A percentile compares a stretch with the other conserved stretches of the same genome.
phyloP scores from a whole-genome alignment of 1,139 yeast species.

The Spencermartinsiella ligniputridi region DNA sequence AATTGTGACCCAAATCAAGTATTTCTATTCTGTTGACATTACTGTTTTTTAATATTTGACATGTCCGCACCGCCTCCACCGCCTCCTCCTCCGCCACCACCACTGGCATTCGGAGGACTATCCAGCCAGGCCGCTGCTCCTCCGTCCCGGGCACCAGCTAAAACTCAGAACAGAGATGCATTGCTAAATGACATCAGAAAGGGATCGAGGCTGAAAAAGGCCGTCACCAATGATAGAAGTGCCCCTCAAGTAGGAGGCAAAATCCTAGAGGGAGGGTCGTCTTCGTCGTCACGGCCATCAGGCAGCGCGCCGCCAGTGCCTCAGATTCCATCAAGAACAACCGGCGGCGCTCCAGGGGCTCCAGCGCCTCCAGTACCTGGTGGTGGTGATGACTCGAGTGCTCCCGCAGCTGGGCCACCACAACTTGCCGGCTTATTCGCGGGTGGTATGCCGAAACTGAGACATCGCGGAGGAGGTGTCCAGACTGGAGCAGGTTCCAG shows the following conservation, averaged over 20 bases:
- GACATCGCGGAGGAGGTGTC: constrained; percentile 49
- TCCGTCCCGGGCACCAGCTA: constrained; percentile 22
- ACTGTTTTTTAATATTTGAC: too few relatives aligned
- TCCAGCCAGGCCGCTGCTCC: constrained; percentile 20
- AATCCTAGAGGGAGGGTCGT: constrained; percentile 21
- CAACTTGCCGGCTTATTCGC: constrained; percentile 77
- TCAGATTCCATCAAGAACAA: constrained; percentile 4
- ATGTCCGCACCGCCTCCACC: constrained; percentile 32
- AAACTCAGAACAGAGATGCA: constrained; percentile 52
- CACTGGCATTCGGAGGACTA: constrained; percentile 29
- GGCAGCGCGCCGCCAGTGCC: constrained; percentile 15
- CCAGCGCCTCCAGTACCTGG: constrained; percentile 15
- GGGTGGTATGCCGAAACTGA: constrained; percentile 79
- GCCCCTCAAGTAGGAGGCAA: constrained; percentile 48
- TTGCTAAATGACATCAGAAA: constrained; percentile 81
- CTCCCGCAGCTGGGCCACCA: constrained; percentile 37
- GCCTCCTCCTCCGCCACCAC: constrained; percentile 33
- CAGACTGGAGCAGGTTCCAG: constrained; percentile 36
- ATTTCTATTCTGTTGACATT: too few relatives aligned
- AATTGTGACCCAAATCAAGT: too few relatives aligned
- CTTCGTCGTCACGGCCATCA: constrained; percentile 32
- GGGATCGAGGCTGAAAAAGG: constrained; percentile 70
- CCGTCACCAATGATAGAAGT: constrained; percentile 68
- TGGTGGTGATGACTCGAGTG: background rate
- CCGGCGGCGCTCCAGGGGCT: constrained; percentile 8